Percentiles rank a stretch among this genome's conserved stretches.
Conservation (phyloP, 129 eudicot species). For the Saposhnikovia divaricata region DNA sequence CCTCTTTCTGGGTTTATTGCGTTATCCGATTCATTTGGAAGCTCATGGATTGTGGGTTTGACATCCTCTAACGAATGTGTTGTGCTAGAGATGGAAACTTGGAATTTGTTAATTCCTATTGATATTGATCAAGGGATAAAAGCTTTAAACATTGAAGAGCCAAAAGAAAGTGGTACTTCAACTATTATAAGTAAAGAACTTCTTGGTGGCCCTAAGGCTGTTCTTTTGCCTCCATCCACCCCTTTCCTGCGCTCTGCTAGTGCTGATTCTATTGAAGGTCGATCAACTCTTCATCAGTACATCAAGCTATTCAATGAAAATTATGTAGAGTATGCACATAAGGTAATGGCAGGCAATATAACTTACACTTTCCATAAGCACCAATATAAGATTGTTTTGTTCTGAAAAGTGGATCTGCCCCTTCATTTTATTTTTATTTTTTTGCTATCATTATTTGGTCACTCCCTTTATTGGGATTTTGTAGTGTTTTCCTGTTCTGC, state of each 20-base stretch:
- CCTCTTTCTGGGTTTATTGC: conserved; percentile 70
- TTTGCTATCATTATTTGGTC: not conserved
- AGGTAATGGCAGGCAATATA: conserved; percentile 40
- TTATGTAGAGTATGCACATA: conserved; percentile 95
- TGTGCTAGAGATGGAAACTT: conserved; percentile 82
- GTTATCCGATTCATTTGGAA: conserved; percentile 76
- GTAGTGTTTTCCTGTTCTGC: not conserved
- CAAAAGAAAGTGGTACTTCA: conserved; percentile 23
- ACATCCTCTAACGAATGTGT: conserved; percentile 63
- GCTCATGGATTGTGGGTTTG: conserved; percentile 85
- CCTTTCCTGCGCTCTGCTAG: conserved; percentile 45
- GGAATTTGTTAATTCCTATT: conserved; percentile 60
- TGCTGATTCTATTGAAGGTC: conserved; percentile 93
- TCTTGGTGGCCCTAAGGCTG: conserved; percentile 72
- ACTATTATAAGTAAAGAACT: conserved; percentile 82
- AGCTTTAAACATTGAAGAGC: conserved; percentile 24
- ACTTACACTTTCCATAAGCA: not conserved
- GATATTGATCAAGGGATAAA: conserved; percentile 33
- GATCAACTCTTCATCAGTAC: conserved; percentile 86
- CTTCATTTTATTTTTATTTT: not conserved
- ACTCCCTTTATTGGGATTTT: not conserved
- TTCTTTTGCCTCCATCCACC: conserved; percentile 58
- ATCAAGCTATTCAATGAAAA: conserved; percentile 94
- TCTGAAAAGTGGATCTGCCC: not conserved
- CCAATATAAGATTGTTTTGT: not conserved